A percentile compares a stretch with the other conserved stretches of the same genome.
Conservation (phyloP, 805 yeast genomes). For the Kodamaea kakaduensis region DNA sequence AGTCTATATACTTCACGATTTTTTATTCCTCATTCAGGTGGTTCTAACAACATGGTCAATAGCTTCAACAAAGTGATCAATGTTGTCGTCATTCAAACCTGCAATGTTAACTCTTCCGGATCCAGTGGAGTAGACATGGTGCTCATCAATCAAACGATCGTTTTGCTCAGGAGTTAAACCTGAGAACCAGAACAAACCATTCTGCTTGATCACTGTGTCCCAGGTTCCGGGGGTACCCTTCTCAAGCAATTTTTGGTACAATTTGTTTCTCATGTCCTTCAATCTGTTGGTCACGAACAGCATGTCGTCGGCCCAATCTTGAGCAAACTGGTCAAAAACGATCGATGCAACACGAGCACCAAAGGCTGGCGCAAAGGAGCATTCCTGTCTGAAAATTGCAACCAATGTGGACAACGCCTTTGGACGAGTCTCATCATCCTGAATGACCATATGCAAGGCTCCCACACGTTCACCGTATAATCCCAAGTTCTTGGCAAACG, state of each 20-base stretch:
- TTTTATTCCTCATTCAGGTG: too few species aligned
- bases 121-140: slow-evolving; percentile 36
- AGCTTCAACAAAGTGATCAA: slow-evolving; percentile 34
- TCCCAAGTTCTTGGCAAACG: slow-evolving; percentile 41
- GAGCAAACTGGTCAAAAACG: slow-evolving; percentile 5
- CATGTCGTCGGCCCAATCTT: slow-evolving; percentile 37
- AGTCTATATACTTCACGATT: too few species aligned
- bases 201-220: slow-evolving; percentile 32
- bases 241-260: slow-evolving; percentile 26
- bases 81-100: slow-evolving; percentile 37
- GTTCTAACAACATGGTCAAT: slow-evolving; percentile 35
- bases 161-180: slow-evolving; percentile 36
- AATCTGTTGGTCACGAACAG: slow-evolving; percentile 28
- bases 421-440: slow-evolving; percentile 15
- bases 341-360: slow-evolving; percentile 41
- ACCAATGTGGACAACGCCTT: slow-evolving; percentile 26
- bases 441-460: slow-evolving; percentile 30
- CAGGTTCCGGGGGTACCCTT: slow-evolving; percentile 44
- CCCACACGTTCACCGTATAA: slow-evolving; percentile 40
- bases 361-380: slow-evolving; percentile 45
- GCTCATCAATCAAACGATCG: slow-evolving; percentile 26
- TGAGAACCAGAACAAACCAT: slow-evolving; percentile 44
- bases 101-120: slow-evolving; percentile 45
- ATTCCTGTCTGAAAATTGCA: slow-evolving; percentile 34
- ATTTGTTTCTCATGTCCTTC: slow-evolving; percentile 25